Conservation (phyloP, 2,329 filamentous ascomycete species). For the Cladorrhinum sp. region DNA sequence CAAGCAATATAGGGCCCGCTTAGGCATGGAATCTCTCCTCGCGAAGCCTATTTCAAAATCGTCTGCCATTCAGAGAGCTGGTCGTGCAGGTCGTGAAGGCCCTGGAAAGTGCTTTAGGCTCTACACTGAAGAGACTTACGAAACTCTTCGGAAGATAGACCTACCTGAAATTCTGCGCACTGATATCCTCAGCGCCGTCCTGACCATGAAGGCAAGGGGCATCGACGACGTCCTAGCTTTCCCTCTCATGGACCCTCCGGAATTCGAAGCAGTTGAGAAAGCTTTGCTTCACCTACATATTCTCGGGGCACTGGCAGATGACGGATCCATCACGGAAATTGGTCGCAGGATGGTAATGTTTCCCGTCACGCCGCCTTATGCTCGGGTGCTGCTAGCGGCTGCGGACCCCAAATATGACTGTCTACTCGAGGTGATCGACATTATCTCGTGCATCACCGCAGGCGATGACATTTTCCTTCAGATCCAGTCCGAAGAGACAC, state of each 20-base stretch:
- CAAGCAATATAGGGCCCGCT: conserved; percentile 79
- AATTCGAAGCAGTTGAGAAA: conserved; percentile 73
- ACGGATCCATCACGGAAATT: conserved; percentile 68
- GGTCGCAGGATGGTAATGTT: conserved; percentile 78
- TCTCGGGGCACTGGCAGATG: conserved; percentile 70
- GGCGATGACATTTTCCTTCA: conserved; percentile 63
- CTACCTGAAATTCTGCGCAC: conserved; percentile 87
- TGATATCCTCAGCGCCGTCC: conserved; percentile 78
- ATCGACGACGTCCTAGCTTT: conserved; percentile 79
- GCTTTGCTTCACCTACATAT: conserved; percentile 77
- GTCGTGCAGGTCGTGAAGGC: conserved; percentile 88
- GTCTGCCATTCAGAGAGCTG: conserved; percentile 85
- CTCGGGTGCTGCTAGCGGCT: conserved; percentile 78
- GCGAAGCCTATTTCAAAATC: conserved; percentile 90
- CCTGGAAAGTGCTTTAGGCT: conserved; percentile 86
- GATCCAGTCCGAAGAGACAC: conserved; percentile 54
- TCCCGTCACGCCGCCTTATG: conserved; percentile 77
- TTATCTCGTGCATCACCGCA: conserved; percentile 63
- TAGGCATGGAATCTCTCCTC: conserved; percentile 87
- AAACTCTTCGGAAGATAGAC: conserved; percentile 67
- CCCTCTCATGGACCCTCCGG: conserved; percentile 79
- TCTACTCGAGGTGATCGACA: conserved; percentile 78
- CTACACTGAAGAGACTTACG: conserved; percentile 78
- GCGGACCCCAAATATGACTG: conserved; percentile 68
- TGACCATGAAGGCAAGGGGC: conserved; percentile 91